Conservation (phyloP, 495 filamentous ascomycete genomes). For the Podospora tetraspora region DNA sequence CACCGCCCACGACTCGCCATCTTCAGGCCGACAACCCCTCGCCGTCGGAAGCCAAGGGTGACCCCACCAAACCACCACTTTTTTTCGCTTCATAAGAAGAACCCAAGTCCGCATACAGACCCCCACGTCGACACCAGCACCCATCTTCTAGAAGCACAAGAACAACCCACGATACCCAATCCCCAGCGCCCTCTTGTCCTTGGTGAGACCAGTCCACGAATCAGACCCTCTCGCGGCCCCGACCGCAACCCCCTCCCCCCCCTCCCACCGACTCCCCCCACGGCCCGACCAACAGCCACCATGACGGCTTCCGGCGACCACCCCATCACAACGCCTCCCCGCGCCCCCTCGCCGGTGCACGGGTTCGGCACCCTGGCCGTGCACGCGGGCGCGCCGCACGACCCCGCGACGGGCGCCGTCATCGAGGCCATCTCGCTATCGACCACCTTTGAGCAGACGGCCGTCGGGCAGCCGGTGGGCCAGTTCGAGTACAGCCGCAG, state of each 20-base stretch:
- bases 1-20: slow-evolving; percentile 4
- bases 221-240: slow-evolving; percentile 1
- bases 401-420: slow-evolving; percentile 87
- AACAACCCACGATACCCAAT: neutral
- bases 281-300: slow-evolving; percentile 7
- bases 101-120: neutral
- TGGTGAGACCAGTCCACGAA: neutral
- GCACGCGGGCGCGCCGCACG: slow-evolving; percentile 84
- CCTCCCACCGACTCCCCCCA: neutral
- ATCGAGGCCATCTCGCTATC: slow-evolving; percentile 94
- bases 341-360: slow-evolving; percentile 40
- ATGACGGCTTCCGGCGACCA: slow-evolving; percentile 40
- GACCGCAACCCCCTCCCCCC: neutral
- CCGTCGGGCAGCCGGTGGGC: slow-evolving; percentile 80
- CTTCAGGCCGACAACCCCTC: neutral
- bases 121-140: slow-evolving; percentile 6
- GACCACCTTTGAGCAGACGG: slow-evolving; percentile 85
- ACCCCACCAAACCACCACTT: slow-evolving; percentile 1
- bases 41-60: neutral
- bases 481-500: slow-evolving; percentile 85
- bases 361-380: slow-evolving; percentile 90
- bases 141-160: neutral
- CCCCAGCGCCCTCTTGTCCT: slow-evolving; percentile 1
- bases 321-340: slow-evolving; percentile 41
- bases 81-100: slow-evolving; percentile 1